Base-by-base conservation (phyloP, 2,329 filamentous ascomycete genomes). In the Ambrosiella cleistominuta region DNA sequence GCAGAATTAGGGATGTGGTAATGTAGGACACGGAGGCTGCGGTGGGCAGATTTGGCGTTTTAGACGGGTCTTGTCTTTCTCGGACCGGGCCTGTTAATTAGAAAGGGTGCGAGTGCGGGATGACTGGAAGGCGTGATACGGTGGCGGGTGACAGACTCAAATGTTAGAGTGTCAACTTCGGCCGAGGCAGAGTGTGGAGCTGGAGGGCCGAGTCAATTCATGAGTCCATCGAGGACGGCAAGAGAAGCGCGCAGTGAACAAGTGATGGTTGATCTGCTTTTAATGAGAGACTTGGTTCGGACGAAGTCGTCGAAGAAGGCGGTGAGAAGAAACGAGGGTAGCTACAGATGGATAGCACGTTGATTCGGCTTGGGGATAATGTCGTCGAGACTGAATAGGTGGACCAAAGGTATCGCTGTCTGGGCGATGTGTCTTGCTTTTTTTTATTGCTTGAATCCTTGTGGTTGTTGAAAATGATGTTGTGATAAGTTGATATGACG, bases 211-310 rank as follows among this genome's bases (percentile, higher is more conserved):
- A 44, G 42, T 19, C n/a, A 13, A 51, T n/a, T 40, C 35, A 27
- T 9, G 42, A 38, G 38, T 51, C 19, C 47, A 51, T 51, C 47
- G 27, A 51, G 47, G 47, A 51, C 47, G 19, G 37, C 2, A 17
- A 51, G n/a, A 36, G n/a, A 19, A 11, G 27, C 5, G 47, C 17
- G 17, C 8, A 51, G 47, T 35, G 19, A 51, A 51, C 19, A 19
- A 51, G 47, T 51, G 47, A 36, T 27, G 27, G 17, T 35, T 11
- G 19, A 19, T 27, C 47, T 36, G 27, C 5, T 2, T 35, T 51
- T 51, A 51, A 51, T 27, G 47, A 51, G 47, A 51, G 47, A 51
- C 47, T 51, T 51, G 47, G 47, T 51, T 51, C 27, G 47, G 47
- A 51, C 19, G 35, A 42, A 12, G 19, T 27, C n/a, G 15, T 36